Percentiles rank a stretch among this genome's conserved stretches.
phyloP scores from a whole-genome alignment of 768 basidiomycete species.

The Termitomyces sp. region DNA sequence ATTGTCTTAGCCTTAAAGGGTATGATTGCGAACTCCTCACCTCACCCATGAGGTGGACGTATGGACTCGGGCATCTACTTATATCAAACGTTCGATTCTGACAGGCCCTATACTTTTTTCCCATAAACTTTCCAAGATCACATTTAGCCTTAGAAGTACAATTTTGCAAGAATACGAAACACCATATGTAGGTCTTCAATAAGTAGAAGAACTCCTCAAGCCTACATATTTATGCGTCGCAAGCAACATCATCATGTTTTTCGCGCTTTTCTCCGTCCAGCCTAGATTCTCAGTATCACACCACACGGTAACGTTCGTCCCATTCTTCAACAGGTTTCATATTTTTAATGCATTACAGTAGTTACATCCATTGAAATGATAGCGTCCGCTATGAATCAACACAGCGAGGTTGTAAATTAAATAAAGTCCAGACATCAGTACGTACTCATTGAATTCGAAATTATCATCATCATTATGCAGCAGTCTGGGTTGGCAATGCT shows the following conservation, averaged over 20 bases:
- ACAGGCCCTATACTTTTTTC: too few species aligned
- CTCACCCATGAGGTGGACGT: too few species aligned
- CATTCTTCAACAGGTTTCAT: too few species aligned
- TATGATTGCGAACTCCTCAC: too few species aligned
- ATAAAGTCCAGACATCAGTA: slow-evolving; percentile 24
- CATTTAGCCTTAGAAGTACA: neutral
- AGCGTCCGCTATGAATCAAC: neutral
- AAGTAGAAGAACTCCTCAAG: slow-evolving; percentile 62
- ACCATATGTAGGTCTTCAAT: too few species aligned
- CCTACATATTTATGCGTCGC: slow-evolving; percentile 43
- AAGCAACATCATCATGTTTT: neutral
- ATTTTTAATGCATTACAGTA: too few species aligned
- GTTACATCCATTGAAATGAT: neutral
- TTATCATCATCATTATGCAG: neutral
- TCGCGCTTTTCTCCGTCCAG: slow-evolving; percentile 50
- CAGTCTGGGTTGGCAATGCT: slow-evolving; percentile 14
- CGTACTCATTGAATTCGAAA: neutral
- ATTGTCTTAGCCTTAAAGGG: too few species aligned
- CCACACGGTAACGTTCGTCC: neutral
- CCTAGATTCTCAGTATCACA: neutral
- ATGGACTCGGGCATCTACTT: too few species aligned
- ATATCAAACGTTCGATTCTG: too few species aligned
- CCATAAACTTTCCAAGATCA: neutral
- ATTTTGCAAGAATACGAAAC: neutral
- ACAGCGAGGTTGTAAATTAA: slow-evolving; percentile 52